Percentiles rank a stretch among this genome's conserved stretches.
phyloP scores from a whole-genome alignment of 495 filamentous ascomycete genomes.

The Parathielavia appendiculata region DNA sequence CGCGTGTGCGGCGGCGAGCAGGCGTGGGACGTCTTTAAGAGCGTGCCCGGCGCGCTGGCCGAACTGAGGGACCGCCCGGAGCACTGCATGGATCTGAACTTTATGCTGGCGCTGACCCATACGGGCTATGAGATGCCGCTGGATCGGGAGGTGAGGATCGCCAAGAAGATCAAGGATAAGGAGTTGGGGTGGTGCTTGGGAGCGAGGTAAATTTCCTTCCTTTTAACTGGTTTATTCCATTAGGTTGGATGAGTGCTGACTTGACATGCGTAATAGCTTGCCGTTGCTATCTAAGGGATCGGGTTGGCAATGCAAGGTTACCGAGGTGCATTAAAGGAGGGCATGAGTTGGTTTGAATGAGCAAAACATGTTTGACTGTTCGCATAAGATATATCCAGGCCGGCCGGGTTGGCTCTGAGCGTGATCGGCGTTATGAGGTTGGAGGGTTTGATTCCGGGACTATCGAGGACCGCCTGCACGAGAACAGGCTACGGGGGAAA shows the following conservation, averaged over 20 bases:
- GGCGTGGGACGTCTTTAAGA: slow-evolving; percentile 72
- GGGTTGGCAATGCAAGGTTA: slow-evolving; percentile 48
- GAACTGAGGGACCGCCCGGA: slow-evolving; percentile 78
- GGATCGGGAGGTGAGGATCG: slow-evolving; percentile 90
- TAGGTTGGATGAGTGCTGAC: slow-evolving; percentile 37
- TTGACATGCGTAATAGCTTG: slow-evolving; percentile 30
- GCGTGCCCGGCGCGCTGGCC: slow-evolving; percentile 63
- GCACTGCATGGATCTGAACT: slow-evolving; percentile 90
- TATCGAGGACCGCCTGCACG: too few relatives aligned
- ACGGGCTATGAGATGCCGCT: slow-evolving; percentile 98
- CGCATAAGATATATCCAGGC: background rate
- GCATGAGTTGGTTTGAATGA: background rate
- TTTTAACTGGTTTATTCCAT: background rate
- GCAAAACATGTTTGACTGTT: background rate
- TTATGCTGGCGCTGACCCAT: slow-evolving; percentile 87
- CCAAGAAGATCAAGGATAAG: slow-evolving; percentile 96
- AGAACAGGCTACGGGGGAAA: background rate
- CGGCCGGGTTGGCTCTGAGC: background rate
- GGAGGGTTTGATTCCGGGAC: too few relatives aligned
- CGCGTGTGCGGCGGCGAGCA: slow-evolving; percentile 75
- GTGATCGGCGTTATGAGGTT: background rate
- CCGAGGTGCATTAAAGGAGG: slow-evolving; percentile 35
- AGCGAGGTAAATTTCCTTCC: slow-evolving; percentile 62
- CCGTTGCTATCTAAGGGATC: slow-evolving; percentile 43
- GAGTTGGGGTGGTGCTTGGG: slow-evolving; percentile 98